A percentile compares a stretch with the other conserved stretches of the same genome.
Conservation (phyloP, 179 eudicot genomes). For the Patellifolia procumbens region DNA sequence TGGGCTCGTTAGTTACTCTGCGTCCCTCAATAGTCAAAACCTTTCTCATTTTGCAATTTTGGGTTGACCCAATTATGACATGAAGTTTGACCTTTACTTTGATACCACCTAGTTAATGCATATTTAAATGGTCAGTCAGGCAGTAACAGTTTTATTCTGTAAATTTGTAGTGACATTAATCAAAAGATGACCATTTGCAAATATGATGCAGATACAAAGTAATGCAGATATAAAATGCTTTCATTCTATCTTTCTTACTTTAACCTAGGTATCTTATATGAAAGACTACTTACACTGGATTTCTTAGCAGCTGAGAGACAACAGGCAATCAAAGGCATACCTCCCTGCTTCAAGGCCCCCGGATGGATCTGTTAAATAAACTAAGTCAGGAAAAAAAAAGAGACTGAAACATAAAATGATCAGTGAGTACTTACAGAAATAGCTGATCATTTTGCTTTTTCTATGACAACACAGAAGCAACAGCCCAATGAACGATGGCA, state of each 20-base stretch:
- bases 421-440: background rate
- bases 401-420: background rate
- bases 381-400: slow-evolving; percentile 1
- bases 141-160: too few species aligned
- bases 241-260: background rate
- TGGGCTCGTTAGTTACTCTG: too few species aligned
- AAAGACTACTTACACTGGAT: slow-evolving; percentile 66
- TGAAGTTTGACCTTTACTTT: background rate
- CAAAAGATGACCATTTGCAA: background rate
- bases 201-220: background rate
- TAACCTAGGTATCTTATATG: background rate
- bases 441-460: background rate
- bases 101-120: background rate
- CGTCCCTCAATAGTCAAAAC: too few species aligned
- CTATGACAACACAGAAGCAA: background rate
- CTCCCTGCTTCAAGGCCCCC: slow-evolving; percentile 83
- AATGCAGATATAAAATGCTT: slow-evolving; percentile 1
- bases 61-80: background rate
- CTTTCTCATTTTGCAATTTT: too few species aligned
- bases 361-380: slow-evolving; percentile 81
- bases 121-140: background rate
- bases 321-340: slow-evolving; percentile 82
- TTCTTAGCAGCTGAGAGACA: slow-evolving; percentile 88
- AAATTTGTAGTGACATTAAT: background rate
- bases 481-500: background rate